phyloP scores from a whole-genome alignment of 2,329 filamentous ascomycete genomes.

The Nigrospora sphaerica region DNA sequence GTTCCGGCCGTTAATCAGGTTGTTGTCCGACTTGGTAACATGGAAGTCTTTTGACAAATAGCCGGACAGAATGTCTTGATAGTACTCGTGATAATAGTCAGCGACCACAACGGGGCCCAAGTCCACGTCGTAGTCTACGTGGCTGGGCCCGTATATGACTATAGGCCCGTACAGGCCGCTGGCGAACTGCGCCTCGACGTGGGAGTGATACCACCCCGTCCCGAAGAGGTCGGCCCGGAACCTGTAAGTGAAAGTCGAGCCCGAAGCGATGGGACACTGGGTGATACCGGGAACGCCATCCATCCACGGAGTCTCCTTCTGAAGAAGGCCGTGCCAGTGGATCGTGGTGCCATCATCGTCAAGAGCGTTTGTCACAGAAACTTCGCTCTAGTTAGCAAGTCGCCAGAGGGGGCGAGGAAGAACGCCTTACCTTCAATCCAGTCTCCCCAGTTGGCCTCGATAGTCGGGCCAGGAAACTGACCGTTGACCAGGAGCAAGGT shows the following conservation, averaged over 20 bases:
- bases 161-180: slow-evolving; percentile 38
- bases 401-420: not conserved
- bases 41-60: slow-evolving; percentile 9
- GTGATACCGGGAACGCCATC: slow-evolving; percentile 14
- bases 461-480: slow-evolving; percentile 44
- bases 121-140: slow-evolving; percentile 11
- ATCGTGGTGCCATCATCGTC: slow-evolving; percentile 19
- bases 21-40: slow-evolving; percentile 18
- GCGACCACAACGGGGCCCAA: slow-evolving; percentile 7
- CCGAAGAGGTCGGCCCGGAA: slow-evolving; percentile 14
- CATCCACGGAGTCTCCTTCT: slow-evolving; percentile 10
- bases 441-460: slow-evolving; percentile 37
- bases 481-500: slow-evolving; percentile 43
- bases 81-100: slow-evolving; percentile 4
- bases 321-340: slow-evolving; percentile 12
- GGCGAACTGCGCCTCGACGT: slow-evolving; percentile 29
- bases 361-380: slow-evolving; percentile 35
- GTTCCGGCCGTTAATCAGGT: slow-evolving; percentile 24
- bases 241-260: slow-evolving; percentile 8
- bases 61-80: slow-evolving; percentile 17
- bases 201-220: slow-evolving; percentile 24
- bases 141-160: slow-evolving; percentile 11
- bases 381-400: not conserved
- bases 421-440: slow-evolving; percentile 21
- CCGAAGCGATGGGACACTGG: slow-evolving; percentile 12